Conservation (phyloP, 306 rosid genomes). For the Notholithocarpus densiflorus region DNA sequence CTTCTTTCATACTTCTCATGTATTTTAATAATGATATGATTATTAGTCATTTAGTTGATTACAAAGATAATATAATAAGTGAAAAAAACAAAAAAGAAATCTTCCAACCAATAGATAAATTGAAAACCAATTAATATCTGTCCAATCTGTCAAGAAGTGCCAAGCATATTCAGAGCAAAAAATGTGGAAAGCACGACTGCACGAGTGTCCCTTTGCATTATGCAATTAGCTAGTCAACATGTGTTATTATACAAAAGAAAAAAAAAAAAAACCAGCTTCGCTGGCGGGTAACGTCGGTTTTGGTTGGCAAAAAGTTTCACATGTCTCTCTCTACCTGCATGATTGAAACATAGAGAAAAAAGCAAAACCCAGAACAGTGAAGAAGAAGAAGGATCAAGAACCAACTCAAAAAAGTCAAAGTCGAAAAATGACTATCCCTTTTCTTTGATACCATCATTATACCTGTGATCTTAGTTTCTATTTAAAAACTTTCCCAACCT, state of each 20-base stretch:
- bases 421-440: conserved; percentile 21
- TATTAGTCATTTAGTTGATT: no score
- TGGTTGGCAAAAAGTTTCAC: conserved; percentile 59
- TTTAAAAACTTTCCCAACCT: background rate
- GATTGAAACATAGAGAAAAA: conserved; percentile 30
- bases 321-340: conserved; percentile 29
- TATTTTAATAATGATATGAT: no score
- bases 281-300: conserved; percentile 57
- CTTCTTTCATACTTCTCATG: no score
- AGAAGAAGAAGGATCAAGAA: conserved; percentile 38
- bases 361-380: conserved; percentile 3
- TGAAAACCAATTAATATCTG: background rate
- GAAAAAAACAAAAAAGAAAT: background rate
- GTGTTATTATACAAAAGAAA: background rate
- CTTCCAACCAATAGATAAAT: background rate
- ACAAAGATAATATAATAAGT: background rate
- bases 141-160: conserved; percentile 6
- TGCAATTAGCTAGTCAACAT: no score
- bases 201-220: background rate
- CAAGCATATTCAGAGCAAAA: conserved; percentile 4
- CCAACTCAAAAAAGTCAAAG: conserved; percentile 1
- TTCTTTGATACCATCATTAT: conserved; percentile 2
- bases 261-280: conserved; percentile 24
- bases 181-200: conserved; percentile 36
- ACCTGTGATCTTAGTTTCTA: background rate